Evolutionary conservation across 169 alveolate species (phyloP).

Genomic region (Eimeria brunetti): DNA sequence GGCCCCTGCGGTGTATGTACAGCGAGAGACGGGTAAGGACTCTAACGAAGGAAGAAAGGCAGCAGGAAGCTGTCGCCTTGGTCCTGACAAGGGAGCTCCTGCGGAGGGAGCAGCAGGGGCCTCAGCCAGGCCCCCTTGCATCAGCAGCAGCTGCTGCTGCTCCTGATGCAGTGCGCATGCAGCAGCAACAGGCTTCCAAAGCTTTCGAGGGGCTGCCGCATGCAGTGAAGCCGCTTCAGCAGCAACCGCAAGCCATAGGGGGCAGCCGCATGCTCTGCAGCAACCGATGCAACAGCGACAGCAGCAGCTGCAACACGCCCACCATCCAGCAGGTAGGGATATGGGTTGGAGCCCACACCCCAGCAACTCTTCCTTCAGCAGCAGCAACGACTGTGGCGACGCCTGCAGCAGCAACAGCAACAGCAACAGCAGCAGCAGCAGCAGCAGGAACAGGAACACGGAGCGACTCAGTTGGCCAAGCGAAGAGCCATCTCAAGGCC

Average conservation of each 20-base stretch:
- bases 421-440: constrained; percentile 22
- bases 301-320: constrained; percentile 42
- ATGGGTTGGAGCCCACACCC: background rate
- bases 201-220: background rate
- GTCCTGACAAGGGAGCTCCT: constrained; percentile 34
- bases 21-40: background rate
- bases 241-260: background rate
- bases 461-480: background rate
- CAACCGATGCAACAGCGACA: constrained; percentile 13
- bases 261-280: background rate
- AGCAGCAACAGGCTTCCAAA: background rate
- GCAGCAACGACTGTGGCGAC: constrained; percentile 20
- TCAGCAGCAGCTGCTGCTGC: constrained; percentile 20
- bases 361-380: background rate
- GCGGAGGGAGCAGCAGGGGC: constrained; percentile 61
- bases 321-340: background rate
- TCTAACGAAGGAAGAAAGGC: background rate
- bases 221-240: constrained; percentile 1
- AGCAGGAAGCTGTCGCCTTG: constrained; percentile 45
- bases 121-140: constrained; percentile 41
- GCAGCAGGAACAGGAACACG: background rate
- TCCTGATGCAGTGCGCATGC: background rate
- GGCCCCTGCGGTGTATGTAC: constrained; percentile 45
- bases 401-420: constrained; percentile 14
- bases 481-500: background rate